Evolutionary conservation across 169 alveolate genomes (phyloP).

Genomic region (Condylostoma magnum): DNA sequence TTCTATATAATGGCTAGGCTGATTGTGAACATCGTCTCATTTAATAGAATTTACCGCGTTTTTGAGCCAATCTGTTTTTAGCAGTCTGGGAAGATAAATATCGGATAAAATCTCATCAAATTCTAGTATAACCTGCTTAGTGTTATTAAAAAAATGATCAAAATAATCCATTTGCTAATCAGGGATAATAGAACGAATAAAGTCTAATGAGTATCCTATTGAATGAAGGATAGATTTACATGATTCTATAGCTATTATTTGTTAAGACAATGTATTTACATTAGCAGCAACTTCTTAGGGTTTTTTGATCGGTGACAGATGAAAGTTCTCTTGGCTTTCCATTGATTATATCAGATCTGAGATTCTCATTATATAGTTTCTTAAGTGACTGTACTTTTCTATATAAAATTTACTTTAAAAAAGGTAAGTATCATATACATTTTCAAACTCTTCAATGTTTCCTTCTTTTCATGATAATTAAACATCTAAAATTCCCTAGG

Average conservation of each 20-base stretch:
- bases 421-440: background rate
- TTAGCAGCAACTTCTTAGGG: background rate
- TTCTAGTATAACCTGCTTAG: background rate
- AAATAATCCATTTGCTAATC: background rate
- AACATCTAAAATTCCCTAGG: background rate
- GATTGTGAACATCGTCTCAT: background rate
- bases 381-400: background rate
- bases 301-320: background rate
- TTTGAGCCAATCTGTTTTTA: constrained; percentile 5
- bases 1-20: background rate
- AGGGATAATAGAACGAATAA: background rate
- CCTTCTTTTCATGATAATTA: background rate
- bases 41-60: background rate
- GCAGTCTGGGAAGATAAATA: background rate
- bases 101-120: background rate
- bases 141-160: background rate
- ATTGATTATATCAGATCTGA: background rate
- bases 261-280: background rate
- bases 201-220: background rate
- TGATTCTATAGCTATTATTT: constrained; percentile 10
- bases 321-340: background rate
- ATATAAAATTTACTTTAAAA: too few species aligned
- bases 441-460: constrained; percentile 1
- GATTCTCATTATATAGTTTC: background rate
- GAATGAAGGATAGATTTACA: background rate